Evolutionary conservation across 345 rosid species (phyloP), one percentile per base, ranked within the genome.

Genomic region (Moricandia arvensis): DNA sequence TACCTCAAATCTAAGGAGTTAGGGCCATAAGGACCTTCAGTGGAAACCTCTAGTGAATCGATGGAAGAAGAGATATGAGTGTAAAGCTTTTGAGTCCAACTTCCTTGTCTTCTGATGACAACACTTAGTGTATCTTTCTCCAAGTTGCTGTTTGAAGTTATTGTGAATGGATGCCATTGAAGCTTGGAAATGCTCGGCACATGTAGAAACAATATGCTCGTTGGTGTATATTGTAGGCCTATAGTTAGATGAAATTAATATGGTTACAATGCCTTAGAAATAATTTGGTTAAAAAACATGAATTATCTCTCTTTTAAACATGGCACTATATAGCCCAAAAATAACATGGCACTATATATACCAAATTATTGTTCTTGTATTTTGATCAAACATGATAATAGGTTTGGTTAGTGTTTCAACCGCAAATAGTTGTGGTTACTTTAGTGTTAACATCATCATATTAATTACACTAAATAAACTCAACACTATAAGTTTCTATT

Each of bases 151-250:
- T 83, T 87, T 0, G 97, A 93, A 29, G 85, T 84, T 34, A 91
- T 35, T 6, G 90, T 87, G 49, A 89, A 94, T 33, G 98, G 97
- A 81, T 94, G 97, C 97, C 97, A 94, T 49, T 94, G 97, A 59
- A 87, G 82, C 83, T 82, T 87, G 6, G 96, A 91, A 35, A 93
- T 81, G 58, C 76, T 78, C 2, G 93, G 97, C n/a, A 90, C 85
- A 74, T 90, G 93, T 27, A 93, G 68, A 70, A 87, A 91, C 80
- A 87, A 59, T 35, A 83, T 80, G 87, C 96, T 93, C 4, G 87
- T 81, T 7, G 97, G 86, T 47, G 75, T 83, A 67, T 91, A 93
- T 8, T 82, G 83, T 78, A 90, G 72, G 31, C 91, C 97, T 93
- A 24, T 30, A 57, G n/a, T 6, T 30, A 21, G 26, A 74, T 57